Percentiles rank a stretch among this genome's conserved stretches.
Conservation (phyloP, 2,329 filamentous ascomycete genomes). For the Penicillium capsulatum region DNA sequence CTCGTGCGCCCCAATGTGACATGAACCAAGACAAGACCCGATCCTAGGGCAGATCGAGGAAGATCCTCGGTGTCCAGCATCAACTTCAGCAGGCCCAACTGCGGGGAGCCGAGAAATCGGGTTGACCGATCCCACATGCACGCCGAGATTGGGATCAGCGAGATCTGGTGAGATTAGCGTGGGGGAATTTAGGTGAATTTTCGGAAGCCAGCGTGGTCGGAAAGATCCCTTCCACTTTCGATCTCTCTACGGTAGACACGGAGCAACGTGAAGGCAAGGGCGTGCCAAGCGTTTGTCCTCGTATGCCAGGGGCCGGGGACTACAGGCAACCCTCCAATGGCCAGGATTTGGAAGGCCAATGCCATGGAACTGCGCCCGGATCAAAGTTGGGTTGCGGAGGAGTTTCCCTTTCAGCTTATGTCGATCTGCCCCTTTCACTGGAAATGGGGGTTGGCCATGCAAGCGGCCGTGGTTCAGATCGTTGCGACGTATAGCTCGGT, state of each 20-base stretch:
- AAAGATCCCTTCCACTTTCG: too few species aligned
- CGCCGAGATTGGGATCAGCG: conserved; percentile 17
- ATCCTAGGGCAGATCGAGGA: too few species aligned
- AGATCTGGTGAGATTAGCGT: conserved; percentile 10
- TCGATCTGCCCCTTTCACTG: not conserved
- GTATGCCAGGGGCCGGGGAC: conserved; percentile 13
- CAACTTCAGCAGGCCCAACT: not conserved
- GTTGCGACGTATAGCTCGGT: too few species aligned
- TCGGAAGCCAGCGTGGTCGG: not conserved
- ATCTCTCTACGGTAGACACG: too few species aligned
- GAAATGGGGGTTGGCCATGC: too few species aligned
- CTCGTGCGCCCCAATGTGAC: too few species aligned
- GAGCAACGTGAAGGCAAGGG: conserved; percentile 1
- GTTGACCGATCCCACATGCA: not conserved
- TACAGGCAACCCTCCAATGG: conserved; percentile 7
- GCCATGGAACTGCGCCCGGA: not conserved
- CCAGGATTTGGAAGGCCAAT: not conserved
- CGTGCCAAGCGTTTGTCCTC: conserved; percentile 1
- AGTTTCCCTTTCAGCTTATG: not conserved
- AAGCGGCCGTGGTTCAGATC: too few species aligned
- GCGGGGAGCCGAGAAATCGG: not conserved
- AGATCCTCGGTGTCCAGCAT: too few species aligned
- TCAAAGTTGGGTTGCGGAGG: not conserved
- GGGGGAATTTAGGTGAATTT: conserved; percentile 8
- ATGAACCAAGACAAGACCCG: too few species aligned